Conservation (phyloP, 2,329 filamentous ascomycete genomes). For the Penicillium oxalicum region DNA sequence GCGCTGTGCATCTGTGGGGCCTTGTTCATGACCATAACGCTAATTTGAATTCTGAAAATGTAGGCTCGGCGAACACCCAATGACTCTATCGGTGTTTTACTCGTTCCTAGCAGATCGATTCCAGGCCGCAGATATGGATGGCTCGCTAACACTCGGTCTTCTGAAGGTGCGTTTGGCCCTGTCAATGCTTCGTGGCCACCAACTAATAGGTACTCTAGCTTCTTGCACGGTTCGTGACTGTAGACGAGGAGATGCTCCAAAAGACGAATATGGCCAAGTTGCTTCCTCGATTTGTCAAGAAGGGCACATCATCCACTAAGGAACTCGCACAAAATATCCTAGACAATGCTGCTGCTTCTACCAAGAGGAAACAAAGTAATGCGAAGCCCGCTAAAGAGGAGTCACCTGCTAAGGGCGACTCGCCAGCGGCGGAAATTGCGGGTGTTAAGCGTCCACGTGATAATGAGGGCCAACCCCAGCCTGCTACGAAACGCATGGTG, state of each 20-base stretch:
- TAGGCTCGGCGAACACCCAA: slow-evolving; percentile 47
- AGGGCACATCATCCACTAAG: slow-evolving; percentile 53
- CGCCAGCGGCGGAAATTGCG: slow-evolving; percentile 17
- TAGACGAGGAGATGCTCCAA: slow-evolving; percentile 53
- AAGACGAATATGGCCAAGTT: slow-evolving; percentile 57
- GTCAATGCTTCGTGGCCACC: no score
- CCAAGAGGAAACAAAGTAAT: slow-evolving; percentile 39
- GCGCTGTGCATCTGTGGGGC: no score
- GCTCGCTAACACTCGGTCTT: slow-evolving; percentile 39
- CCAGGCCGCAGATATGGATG: slow-evolving; percentile 44
- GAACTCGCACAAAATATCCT: slow-evolving; percentile 51
- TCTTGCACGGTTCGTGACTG: slow-evolving; percentile 50
- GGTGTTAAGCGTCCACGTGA: slow-evolving; percentile 39
- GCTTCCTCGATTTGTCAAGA: slow-evolving; percentile 52
- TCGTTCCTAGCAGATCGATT: slow-evolving; percentile 46
- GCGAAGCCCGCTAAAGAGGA: slow-evolving; percentile 35
- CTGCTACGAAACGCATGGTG: slow-evolving; percentile 36
- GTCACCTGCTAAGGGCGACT: slow-evolving; percentile 23
- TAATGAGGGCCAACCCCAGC: slow-evolving; percentile 30
- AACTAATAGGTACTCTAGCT: slow-evolving; percentile 36
- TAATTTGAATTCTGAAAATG: slow-evolving; percentile 20
- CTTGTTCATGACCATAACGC: slow-evolving; percentile 12
- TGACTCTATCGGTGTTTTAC: slow-evolving; percentile 43
- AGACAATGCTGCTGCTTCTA: slow-evolving; percentile 42
- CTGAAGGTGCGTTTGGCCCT: slow-evolving; percentile 37